phyloP scores from a whole-genome alignment of 345 rosid genomes.

The Eucalyptus shirleyi region DNA sequence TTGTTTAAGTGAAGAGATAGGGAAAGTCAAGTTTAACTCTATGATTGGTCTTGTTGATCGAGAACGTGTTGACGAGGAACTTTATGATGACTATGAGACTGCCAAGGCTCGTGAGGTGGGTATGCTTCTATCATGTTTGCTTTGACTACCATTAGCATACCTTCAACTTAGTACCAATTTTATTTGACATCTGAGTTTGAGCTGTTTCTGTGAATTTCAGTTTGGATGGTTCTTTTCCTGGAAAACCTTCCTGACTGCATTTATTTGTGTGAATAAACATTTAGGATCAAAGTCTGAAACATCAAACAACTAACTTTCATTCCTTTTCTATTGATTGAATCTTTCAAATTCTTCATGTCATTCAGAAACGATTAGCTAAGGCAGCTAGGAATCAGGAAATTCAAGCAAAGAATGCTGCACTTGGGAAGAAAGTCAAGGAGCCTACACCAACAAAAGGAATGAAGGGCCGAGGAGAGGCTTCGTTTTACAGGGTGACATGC shows the following conservation, averaged over 20 bases:
- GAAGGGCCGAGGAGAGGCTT: conserved; percentile 89
- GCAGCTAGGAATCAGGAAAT: conserved; percentile 78
- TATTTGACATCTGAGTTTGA: background rate
- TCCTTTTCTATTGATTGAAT: background rate
- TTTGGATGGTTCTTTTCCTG: background rate
- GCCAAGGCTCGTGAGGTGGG: conserved; percentile 86
- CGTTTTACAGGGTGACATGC: conserved; percentile 89
- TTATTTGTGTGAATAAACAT: background rate
- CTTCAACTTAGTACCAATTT: background rate
- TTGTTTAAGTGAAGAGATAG: conserved; percentile 73
- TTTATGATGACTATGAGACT: conserved; percentile 89
- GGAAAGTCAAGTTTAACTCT: conserved; percentile 73
- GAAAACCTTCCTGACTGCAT: background rate
- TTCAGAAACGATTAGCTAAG: conserved; percentile 83
- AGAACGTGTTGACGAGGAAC: conserved; percentile 69
- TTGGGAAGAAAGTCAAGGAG: conserved; percentile 78
- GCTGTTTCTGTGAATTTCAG: background rate
- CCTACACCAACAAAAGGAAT: conserved; percentile 43
- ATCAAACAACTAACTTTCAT: background rate
- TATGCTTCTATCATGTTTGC: background rate
- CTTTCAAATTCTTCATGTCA: background rate
- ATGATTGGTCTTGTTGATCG: conserved; percentile 92
- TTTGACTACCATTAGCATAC: background rate
- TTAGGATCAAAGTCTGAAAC: background rate
- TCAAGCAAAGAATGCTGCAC: conserved; percentile 70